Base-by-base conservation (phyloP, 2,329 filamentous ascomycete genomes). In the Fusarium sp. region DNA sequence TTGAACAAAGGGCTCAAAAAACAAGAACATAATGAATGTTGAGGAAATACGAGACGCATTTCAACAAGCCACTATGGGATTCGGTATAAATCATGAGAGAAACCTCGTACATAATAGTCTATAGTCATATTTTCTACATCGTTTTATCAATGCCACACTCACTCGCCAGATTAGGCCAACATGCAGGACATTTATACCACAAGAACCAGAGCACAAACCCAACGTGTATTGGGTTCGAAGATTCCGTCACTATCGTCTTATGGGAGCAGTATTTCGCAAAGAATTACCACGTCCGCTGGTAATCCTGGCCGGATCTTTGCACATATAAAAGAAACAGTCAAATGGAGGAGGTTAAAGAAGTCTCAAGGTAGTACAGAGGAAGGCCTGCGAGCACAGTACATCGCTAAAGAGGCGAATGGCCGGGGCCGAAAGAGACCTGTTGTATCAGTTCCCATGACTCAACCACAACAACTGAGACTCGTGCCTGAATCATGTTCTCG, bases 271-370 rank as follows among this genome's bases (percentile, higher is more conserved):
- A 19, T 38, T 12, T 39, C 56, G n/a, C 17, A 21, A 30, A 30
- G 19, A 2, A 20, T 49, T 12, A 17, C 47, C 6, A 19, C 7
- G 10, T 28, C 39, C 12, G 9, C 34, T 10, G 23, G 44, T 15
- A 66, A 52, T 19, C 17, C 50, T 38, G 12, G 30, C 11, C 21
- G n/a, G 14, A 9, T 56, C 40, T n/a, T 66, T 17, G n/a, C 50
- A 8, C 39, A 39, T 26, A 40, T 66, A 20, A 17, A 28, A 12
- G 45, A 40, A 24, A n/a, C 30, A n/a, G 28, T 21, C 14, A 30
- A 17, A n/a, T 38, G 24, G 20, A 26, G 26, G 12, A 52, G 19
- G 36, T 38, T 66, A 3, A 46, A 20, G 34, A 50, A 24, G 24
- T 24, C 15, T 32, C 11, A 19, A 11, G 8, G 14, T 10, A 9